Conservation (phyloP, 345 rosid species). For the Eucalyptus regnans region DNA sequence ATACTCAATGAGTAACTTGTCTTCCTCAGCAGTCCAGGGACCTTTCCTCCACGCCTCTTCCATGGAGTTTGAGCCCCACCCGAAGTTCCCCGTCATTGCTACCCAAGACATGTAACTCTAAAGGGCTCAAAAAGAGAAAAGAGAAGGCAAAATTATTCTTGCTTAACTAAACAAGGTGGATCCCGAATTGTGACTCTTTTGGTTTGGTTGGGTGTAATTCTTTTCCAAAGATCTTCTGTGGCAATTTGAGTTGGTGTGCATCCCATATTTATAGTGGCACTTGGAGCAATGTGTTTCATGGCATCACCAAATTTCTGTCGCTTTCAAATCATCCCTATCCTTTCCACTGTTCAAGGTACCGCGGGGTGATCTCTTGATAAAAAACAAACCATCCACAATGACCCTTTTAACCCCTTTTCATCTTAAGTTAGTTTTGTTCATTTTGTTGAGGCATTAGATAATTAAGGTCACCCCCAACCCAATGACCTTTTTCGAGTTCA, state of each 20-base stretch:
- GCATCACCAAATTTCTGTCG: constrained; percentile 22
- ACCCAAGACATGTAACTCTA: constrained; percentile 42
- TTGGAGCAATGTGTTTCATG: background rate
- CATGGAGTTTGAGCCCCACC: constrained; percentile 45
- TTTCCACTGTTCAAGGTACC: background rate
- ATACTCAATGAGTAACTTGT: constrained; percentile 60
- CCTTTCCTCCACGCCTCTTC: constrained; percentile 84
- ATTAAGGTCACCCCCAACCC: background rate
- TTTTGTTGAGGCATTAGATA: background rate
- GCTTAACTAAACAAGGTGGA: background rate
- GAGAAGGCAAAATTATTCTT: too few species aligned
- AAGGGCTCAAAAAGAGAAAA: background rate
- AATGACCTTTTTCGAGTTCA: background rate
- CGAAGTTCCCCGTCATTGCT: constrained; percentile 44
- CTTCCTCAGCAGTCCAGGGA: constrained; percentile 96
- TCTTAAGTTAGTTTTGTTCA: background rate
- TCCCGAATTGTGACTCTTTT: background rate
- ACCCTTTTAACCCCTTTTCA: background rate
- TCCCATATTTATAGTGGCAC: constrained; percentile 47
- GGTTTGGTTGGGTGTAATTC: background rate
- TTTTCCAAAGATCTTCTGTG: constrained; percentile 23
- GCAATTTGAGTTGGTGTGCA: constrained; percentile 7
- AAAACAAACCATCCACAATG: background rate
- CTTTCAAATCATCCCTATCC: constrained; percentile 26
- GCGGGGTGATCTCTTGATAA: background rate